Evolutionary conservation across 2,329 filamentous ascomycete species (phyloP).

Genomic region (Nemania sp.): DNA sequence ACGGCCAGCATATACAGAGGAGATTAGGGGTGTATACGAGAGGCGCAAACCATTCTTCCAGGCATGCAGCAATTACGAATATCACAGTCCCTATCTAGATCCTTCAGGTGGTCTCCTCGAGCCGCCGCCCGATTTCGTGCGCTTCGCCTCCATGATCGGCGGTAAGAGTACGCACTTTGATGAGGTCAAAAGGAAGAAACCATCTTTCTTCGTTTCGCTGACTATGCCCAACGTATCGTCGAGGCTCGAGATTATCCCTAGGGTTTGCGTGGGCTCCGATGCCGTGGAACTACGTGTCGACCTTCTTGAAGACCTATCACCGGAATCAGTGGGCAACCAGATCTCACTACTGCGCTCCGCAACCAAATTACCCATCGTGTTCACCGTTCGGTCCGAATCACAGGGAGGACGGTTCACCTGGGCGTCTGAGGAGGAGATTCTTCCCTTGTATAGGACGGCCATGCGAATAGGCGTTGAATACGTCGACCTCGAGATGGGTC

Average conservation of each 20-base stretch:
- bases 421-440: constrained; percentile 74
- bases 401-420: constrained; percentile 94
- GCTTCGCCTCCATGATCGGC: constrained; percentile 77
- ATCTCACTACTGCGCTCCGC: constrained; percentile 80
- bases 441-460: constrained; percentile 81
- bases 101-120: constrained; percentile 56
- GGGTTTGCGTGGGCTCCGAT: constrained; percentile 85
- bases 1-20: constrained; percentile 89
- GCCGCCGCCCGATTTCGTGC: constrained; percentile 75
- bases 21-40: constrained; percentile 91
- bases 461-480: constrained; percentile 90
- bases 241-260: constrained; percentile 73
- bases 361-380: constrained; percentile 85
- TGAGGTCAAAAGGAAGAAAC: constrained; percentile 71
- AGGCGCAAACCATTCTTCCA: constrained; percentile 90
- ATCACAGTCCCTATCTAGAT: constrained; percentile 79
- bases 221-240: constrained; percentile 81
- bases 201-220: constrained; percentile 93
- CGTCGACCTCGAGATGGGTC: constrained; percentile 90
- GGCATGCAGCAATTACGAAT: constrained; percentile 93
- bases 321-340: constrained; percentile 85
- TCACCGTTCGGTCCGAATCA: constrained; percentile 85
- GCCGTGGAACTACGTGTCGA: constrained; percentile 96
- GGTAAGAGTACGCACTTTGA: constrained; percentile 69
- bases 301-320: constrained; percentile 79